Base-by-base conservation (phyloP, 768 basidiomycete genomes). In the Lactarius deliciosus region DNA sequence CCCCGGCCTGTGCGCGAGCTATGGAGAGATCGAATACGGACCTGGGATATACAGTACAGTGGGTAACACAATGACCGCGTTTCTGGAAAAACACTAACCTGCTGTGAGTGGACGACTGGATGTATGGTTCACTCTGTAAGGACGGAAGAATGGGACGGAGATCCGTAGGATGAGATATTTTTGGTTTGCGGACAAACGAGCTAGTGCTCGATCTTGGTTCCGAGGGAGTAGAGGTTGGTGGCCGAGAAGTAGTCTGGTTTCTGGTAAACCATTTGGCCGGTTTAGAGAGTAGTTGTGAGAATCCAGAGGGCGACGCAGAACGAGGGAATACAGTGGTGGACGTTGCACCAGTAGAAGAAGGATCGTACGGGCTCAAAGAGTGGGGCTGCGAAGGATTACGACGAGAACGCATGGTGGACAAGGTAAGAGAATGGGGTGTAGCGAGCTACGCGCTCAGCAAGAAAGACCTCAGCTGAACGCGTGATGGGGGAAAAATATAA, bases 121-220 rank as follows among this genome's bases (percentile, higher is more conserved):
- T 77, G 70, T 85, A 84, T 2, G 77, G 78, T 69, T 89, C 86
- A 22, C 75, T 72, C 69, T 77, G 78, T 55, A 81, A 70, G 20
- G 75, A 77, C 3, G 77, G 70, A 69, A 89, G 76, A 62, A 93
- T 88, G 3, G 90, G 92, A 25, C 91, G 79, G 10, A 90, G 91
- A 72, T 93, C 92, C 5, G 90, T 91, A 1, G 91, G 91, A 56
- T 88, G 86, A 38, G 92, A 93, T 43, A 93, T 94, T 81, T 91
- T 92, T 61, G 85, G 89, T 68, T 89, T 91, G 67, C 89, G 77
- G 18, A 66, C 64, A 59, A 75, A 69, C 3, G 82, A 81, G 60
- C 81, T 80, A 16, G 75, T 76, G 61, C 28, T 78, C 63, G 50
- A 75, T 59, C 67, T 79, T 69, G 43, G 81, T 69, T 41, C 80